Evolutionary conservation across 176 grass and related monocot species (phyloP), one percentile per base, ranked within the genome.

Genomic region (Olyra latifolia): DNA sequence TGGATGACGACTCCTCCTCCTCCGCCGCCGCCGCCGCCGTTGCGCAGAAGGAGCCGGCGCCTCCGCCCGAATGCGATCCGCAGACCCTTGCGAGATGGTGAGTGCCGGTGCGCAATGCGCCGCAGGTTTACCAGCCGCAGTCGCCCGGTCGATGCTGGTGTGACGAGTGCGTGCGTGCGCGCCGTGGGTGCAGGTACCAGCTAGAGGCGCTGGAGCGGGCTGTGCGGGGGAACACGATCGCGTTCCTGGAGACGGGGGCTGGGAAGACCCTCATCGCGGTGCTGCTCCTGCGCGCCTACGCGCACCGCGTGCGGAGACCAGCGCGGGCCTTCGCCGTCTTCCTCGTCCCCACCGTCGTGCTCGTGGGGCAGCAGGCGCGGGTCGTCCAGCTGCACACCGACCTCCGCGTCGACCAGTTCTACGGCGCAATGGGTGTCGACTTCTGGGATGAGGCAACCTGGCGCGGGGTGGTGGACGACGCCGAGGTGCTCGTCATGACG

Each of bases 201-300:
- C 69, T 89, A 19, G 94, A 97, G 88, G 94, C 94, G 84, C 72
- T 93, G 72, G 94, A 97, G 94, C 85, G 74, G 73, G 94, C 88
- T 75, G 7, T 84, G 80, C 50, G 38, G 32, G 80, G 83, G 76
- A 97, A 97, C 83, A 93, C 91, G 54, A 30, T 97, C 14, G 91
- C 56, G 22, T 97, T 87, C 85, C 85, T 93, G 55, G 94, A 89
- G 42, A 97, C 94, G 10, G 88, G 94, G 24, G 72, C 91, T 7
- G 94, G 94, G 45, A 97, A 97, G 83, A 97, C 94, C 16, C 83
- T 93, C 83, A 97, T 93, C 83, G 94, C 91, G 54, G 91, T 91
- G 88, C 45, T 97, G 80, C 83, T 93, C 9, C 94, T 97, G 24
- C 82, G 83, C 41, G 73, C 80, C 38, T 91, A 83, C 67, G 91